These are phyloP conservation scores for Dictyostelium intermedium DNA, from an alignment of 78 protist species.

Conservation along the genomic window DNA sequence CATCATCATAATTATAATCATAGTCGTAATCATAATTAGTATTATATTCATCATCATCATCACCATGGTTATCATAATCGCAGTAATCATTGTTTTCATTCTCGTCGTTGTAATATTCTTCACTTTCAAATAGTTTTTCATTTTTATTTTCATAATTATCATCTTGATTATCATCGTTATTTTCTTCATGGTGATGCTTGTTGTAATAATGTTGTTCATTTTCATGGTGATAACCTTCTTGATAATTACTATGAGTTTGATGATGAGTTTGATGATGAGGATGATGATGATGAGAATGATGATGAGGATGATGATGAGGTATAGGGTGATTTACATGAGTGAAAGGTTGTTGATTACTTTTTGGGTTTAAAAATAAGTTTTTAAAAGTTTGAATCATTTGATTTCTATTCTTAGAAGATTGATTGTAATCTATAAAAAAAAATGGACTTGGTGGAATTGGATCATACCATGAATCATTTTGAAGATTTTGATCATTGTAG, in stretches of 20 bases:
- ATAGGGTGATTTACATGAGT: neutral
- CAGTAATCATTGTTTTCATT: neutral
- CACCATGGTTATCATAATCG: neutral
- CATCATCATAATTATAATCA: neutral
- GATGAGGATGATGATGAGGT: neutral
- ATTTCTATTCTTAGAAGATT: neutral
- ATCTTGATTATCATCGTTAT: no score
- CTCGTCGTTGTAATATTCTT: neutral
- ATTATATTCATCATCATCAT: neutral
- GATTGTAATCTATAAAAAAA: neutral
- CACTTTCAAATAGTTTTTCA: no score
- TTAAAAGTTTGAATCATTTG: neutral
- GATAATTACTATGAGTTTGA: neutral
- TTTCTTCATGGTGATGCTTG: no score
- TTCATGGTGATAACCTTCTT: neutral
- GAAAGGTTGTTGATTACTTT: neutral
- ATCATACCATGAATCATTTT: neutral
- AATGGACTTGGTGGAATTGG: neutral
- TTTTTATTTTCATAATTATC: no score
- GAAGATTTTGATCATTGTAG: neutral
- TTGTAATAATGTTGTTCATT: neutral
- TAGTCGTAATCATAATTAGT: neutral
- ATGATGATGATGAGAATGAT: neutral
- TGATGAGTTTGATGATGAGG: neutral
- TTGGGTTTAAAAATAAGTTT: neutral